Evolutionary conservation across 177 flowering plant genomes (phyloP).

Genomic region (Telopea speciosissima): DNA sequence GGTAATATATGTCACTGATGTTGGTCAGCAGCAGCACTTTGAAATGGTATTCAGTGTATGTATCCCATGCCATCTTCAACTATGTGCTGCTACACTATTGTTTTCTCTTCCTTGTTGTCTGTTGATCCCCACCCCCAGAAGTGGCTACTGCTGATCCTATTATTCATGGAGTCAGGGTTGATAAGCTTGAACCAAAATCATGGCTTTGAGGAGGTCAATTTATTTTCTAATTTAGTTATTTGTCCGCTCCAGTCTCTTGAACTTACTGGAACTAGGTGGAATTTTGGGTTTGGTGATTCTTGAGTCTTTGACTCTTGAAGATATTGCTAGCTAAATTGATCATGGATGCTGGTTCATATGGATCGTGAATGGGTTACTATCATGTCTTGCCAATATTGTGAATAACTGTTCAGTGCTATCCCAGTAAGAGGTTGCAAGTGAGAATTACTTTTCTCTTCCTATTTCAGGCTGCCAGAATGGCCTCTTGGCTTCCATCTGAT

Average conservation of each 20-base stretch:
- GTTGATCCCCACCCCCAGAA: no score
- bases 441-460: neutral
- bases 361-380: neutral
- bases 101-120: neutral
- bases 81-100: neutral
- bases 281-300: neutral
- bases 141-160: neutral
- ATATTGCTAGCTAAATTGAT: neutral
- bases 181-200: neutral
- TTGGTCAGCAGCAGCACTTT: constrained; percentile 90
- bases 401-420: neutral
- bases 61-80: constrained; percentile 10
- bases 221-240: neutral
- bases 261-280: neutral
- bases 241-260: neutral
- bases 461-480: constrained; percentile 75
- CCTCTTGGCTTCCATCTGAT: constrained; percentile 81
- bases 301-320: neutral
- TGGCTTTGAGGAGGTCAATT: neutral
- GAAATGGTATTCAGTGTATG: constrained; percentile 88
- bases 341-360: neutral
- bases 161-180: no score
- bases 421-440: neutral
- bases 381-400: neutral
- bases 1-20: constrained; percentile 95